These are phyloP conservation scores for Capsicum baccatum DNA, from an alignment of 257 asterid genomes.

Conservation along the genomic window DNA sequence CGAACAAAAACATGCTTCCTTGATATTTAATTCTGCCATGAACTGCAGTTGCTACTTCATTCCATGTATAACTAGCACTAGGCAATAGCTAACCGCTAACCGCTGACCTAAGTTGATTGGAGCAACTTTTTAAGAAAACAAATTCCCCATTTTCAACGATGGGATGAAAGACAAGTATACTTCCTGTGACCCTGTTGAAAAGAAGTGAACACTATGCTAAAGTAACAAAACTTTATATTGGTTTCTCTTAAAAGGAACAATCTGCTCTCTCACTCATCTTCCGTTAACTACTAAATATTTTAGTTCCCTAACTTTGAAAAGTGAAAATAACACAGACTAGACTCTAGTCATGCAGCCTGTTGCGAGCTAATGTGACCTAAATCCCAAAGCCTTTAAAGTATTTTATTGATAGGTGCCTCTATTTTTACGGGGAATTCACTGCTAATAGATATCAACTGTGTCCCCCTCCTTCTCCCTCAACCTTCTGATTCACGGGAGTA, in stretches of 20 bases:
- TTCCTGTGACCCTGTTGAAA: not conserved
- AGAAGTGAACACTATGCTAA: not conserved
- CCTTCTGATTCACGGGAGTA: not conserved
- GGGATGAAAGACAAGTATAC: not conserved
- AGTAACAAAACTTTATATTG: not conserved
- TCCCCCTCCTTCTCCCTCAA: not conserved
- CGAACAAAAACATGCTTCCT: not conserved
- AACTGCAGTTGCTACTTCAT: not conserved
- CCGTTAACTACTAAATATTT: not conserved
- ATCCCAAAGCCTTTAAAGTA: not conserved
- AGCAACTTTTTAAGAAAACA: not conserved
- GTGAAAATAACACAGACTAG: not conserved
- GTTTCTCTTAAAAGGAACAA: constrained; percentile 12
- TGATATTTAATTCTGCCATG: not conserved
- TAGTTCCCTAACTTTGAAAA: not conserved
- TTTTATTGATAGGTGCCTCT: not conserved
- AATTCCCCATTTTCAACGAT: not conserved
- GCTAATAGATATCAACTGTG: not conserved
- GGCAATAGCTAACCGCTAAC: not conserved
- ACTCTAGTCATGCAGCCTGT: not conserved
- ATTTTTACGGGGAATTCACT: not conserved
- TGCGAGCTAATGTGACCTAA: constrained; percentile 4
- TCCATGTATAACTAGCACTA: not conserved
- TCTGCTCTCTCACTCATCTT: not conserved
- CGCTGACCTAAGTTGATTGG: not conserved